Evolutionary conservation across 2,329 filamentous ascomycete genomes (phyloP), one percentile per base, ranked within the genome.

Genomic region (Botrytis aclada): DNA sequence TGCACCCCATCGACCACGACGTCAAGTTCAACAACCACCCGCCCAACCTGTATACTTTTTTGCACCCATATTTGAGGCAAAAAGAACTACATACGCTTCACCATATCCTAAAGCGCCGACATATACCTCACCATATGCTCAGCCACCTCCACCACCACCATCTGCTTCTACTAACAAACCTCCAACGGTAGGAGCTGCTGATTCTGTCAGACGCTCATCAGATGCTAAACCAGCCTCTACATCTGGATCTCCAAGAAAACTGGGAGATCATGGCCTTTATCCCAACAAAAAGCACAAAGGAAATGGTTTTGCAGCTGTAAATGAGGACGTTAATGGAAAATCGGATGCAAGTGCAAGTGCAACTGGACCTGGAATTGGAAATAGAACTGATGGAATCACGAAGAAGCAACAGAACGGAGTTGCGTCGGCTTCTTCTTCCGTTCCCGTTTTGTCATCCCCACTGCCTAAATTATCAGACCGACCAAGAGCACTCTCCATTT

Each of bases 281-380:
- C 56, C 76, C 25, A 77, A 73, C 66, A 80, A 80, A 72, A 80
- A 78, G 74, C 76, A 74, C 56, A 77, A 77, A 70, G 64, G 51
- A 54, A 78, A 76, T 72, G 69, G 75, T 67, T 74, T 77, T 62
- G 73, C 75, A 37, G 64, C 74, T n/a, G 65, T 72, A 10, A 72
- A 69, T 64, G 63, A 71, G 9, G 75, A 78, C 64, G 67, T 75
- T 39, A 77, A 79, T 62, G 77, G 74, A 8, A 69, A 64, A 43
- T 39, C 25, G 10, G 58, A 67, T 70, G 71, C 73, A 69, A 71
- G 73, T 69, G 70, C 56, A 62, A 58, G 73, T 69, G 70, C 56
- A 62, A 58, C 56, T 29, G 20, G 54, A 41, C n/a, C n/a, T 56
- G 51, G 51, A 56, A 32, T 56, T n/a, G 51, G 51, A 29, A 56